Evolutionary conservation across 1,284 basidiomycete species (phyloP).

Genomic region (Microbotryomycetes sp.): DNA sequence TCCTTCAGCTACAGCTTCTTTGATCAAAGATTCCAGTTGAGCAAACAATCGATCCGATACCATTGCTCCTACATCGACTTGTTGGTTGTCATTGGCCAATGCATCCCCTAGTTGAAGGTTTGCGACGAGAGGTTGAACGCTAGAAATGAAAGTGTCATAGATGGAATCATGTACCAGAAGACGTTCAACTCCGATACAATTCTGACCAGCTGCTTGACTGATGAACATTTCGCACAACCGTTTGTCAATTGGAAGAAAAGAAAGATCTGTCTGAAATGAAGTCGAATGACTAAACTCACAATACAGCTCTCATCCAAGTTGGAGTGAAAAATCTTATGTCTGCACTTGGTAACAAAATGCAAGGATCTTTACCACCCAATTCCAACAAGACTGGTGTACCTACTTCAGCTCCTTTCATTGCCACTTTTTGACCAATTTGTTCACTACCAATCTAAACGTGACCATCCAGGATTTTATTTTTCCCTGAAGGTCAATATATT

Average conservation of each 20-base stretch:
- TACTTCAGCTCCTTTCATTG: conserved; percentile 31
- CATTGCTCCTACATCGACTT: conserved; percentile 73
- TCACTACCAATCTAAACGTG: conserved; percentile 71
- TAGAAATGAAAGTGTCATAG: conserved; percentile 63
- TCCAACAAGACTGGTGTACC: conserved; percentile 34
- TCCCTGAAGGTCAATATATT: neutral
- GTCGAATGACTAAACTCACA: too few relatives aligned
- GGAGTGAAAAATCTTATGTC: conserved; percentile 48
- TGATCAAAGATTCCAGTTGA: conserved; percentile 62
- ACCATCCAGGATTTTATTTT: neutral
- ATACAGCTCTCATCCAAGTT: conserved; percentile 72
- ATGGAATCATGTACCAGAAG: conserved; percentile 74
- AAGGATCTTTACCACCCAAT: conserved; percentile 46
- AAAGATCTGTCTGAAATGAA: too few relatives aligned
- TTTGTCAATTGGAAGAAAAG: too few relatives aligned
- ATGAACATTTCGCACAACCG: too few relatives aligned
- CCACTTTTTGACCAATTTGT: conserved; percentile 72
- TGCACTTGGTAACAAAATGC: conserved; percentile 48
- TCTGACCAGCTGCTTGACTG: conserved; percentile 88
- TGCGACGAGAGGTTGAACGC: conserved; percentile 57
- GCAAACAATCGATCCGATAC: conserved; percentile 62
- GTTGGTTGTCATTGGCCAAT: conserved; percentile 34
- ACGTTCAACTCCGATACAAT: conserved; percentile 93
- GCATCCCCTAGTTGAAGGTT: conserved; percentile 57
- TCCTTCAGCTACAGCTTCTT: conserved; percentile 63